A percentile compares a stretch with the other conserved stretches of the same genome.
Conservation (phyloP, 2,329 filamentous ascomycete species). For the Rhytidhysteron rufulum region DNA sequence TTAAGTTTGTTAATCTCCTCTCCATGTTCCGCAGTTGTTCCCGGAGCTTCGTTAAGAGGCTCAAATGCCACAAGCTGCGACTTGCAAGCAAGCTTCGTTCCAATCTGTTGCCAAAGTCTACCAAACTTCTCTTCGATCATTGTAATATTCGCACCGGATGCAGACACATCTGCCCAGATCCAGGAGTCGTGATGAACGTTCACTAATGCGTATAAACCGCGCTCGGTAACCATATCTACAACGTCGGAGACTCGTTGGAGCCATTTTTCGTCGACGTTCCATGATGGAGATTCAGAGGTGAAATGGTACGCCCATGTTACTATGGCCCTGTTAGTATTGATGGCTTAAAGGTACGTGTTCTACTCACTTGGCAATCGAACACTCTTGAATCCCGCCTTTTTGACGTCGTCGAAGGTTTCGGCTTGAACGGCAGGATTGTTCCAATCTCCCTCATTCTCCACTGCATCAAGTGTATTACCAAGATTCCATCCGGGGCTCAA, state of each 20-base stretch:
- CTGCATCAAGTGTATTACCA: constrained; percentile 58
- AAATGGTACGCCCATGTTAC: constrained; percentile 60
- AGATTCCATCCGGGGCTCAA: constrained; percentile 59
- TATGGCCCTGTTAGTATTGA: too few relatives aligned
- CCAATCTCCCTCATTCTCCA: constrained; percentile 56
- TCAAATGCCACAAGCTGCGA: constrained; percentile 54
- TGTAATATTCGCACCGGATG: constrained; percentile 44
- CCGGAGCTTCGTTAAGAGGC: constrained; percentile 58
- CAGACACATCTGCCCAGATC: constrained; percentile 55
- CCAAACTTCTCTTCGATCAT: constrained; percentile 56
- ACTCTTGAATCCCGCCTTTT: constrained; percentile 54
- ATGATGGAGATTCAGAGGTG: constrained; percentile 47
- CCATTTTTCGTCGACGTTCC: constrained; percentile 53
- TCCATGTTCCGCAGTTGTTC: constrained; percentile 48
- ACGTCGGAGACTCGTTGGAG: constrained; percentile 56
- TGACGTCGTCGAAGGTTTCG: constrained; percentile 50
- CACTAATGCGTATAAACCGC: constrained; percentile 51
- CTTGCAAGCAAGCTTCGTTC: constrained; percentile 52
- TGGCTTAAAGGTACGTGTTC: too few relatives aligned
- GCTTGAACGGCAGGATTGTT: constrained; percentile 52
- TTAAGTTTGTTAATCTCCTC: constrained; percentile 54
- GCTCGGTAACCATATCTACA: constrained; percentile 51
- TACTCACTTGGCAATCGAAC: constrained; percentile 50
- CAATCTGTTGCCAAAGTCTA: constrained; percentile 57
- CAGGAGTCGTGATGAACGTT: constrained; percentile 60